phyloP scores from a whole-genome alignment of 305 asterid genomes.

The Fraxinus baroniana region DNA sequence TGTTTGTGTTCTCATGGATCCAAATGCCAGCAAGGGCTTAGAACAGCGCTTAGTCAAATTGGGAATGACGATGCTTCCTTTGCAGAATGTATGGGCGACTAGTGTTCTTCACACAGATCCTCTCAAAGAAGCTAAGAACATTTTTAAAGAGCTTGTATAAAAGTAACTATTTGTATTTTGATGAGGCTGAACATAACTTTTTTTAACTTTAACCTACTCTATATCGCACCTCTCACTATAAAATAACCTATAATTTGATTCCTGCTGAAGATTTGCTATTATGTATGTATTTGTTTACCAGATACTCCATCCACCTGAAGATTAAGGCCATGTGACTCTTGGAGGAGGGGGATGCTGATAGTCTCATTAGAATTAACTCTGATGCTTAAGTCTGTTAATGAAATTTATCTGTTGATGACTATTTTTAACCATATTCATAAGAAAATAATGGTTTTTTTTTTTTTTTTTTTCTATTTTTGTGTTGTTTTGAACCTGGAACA shows the following conservation, averaged over 20 bases:
- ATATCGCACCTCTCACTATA: background rate
- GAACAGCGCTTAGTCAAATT: slow-evolving; percentile 38
- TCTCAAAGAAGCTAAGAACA: slow-evolving; percentile 57
- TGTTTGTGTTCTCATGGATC: slow-evolving; percentile 53
- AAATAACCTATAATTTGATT: background rate
- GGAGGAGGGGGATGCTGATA: background rate
- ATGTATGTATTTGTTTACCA: background rate
- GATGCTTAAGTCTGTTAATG: background rate
- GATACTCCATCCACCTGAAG: background rate
- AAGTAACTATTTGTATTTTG: background rate
- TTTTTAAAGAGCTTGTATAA: slow-evolving; percentile 36
- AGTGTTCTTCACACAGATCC: slow-evolving; percentile 45
- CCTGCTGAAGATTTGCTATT: background rate
- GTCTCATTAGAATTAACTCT: background rate
- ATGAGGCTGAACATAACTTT: background rate
- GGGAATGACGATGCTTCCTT: slow-evolving; percentile 43
- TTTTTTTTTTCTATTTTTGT: too few relatives aligned
- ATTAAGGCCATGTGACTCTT: background rate
- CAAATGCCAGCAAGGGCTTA: slow-evolving; percentile 29
- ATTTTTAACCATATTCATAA: background rate
- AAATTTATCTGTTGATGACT: background rate
- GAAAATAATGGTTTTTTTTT: background rate
- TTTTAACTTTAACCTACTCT: background rate
- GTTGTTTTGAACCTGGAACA: background rate
- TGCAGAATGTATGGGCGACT: slow-evolving; percentile 59